These are phyloP conservation scores for Vaccinium myrtillus DNA, from an alignment of 148 eudicot genomes.

Conservation along the genomic window DNA sequence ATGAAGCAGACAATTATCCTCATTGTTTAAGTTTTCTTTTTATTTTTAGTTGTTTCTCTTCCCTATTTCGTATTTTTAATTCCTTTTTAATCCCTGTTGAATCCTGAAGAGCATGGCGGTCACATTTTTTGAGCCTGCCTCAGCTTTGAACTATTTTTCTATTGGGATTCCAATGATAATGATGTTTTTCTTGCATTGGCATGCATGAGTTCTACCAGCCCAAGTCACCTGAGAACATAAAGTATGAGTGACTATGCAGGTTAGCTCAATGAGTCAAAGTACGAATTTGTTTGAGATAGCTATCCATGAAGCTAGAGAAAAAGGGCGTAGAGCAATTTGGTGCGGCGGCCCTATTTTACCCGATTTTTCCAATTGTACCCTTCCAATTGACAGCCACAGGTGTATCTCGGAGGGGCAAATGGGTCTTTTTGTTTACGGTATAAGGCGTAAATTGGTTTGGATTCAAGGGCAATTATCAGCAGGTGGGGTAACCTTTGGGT, in stretches of 20 bases:
- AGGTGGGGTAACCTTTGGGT: too few species aligned
- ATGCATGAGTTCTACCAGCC: background rate
- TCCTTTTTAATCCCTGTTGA: background rate
- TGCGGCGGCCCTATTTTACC: too few species aligned
- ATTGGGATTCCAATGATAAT: background rate
- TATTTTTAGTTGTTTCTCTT: slow-evolving; percentile 1
- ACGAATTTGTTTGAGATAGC: background rate
- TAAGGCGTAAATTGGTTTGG: too few species aligned
- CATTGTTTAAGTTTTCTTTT: background rate
- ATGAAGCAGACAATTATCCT: background rate
- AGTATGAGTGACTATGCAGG: background rate
- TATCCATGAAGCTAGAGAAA: too few species aligned
- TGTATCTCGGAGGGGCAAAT: too few species aligned
- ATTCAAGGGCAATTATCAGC: too few species aligned
- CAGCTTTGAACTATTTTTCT: background rate
- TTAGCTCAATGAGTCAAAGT: too few species aligned
- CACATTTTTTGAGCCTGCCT: background rate
- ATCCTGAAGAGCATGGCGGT: background rate
- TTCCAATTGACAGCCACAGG: too few species aligned
- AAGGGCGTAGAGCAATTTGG: too few species aligned
- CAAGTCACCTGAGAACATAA: background rate
- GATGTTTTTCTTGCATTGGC: background rate
- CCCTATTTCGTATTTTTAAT: background rate
- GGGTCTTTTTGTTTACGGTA: too few species aligned
- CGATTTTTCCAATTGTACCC: too few species aligned